Base-by-base conservation (phyloP, 495 filamentous ascomycete species). In the Trypethelium eluteriae region DNA sequence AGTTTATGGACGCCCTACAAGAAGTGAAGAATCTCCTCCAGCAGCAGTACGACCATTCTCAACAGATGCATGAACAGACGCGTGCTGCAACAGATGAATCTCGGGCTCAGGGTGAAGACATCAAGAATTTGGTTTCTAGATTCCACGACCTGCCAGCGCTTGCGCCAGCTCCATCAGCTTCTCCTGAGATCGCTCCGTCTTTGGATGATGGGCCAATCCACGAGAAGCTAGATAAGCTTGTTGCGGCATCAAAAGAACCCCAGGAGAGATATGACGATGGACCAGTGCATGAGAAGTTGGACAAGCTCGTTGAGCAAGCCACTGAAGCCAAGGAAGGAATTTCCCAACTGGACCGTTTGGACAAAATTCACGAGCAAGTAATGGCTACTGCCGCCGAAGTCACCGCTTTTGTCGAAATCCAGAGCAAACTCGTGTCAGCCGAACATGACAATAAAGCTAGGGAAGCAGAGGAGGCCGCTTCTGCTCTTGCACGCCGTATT, bases 331-430 rank as follows among this genome's bases (percentile, higher is more conserved):
- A 72, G 57, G 80, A 85, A 16, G 79, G 83, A 2, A 82, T 85
- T 66, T 76, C 81, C 3, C 86, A 88, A 62, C 78, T 89, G 3
- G 87, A 88, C 67, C 89, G 91, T 62, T 83, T 99, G 9, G 91
- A 96, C 70, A 84, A 92, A 72, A 93, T 98, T 69, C 92, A 96
- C 73, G 82, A 88, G 71, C 88, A 96, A 68, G 92, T 99, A 53
- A 87, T 89, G 74, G 80, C 86, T 56, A 96, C 91, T n/a, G 89
- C 93, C 0, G 86, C 85, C 34, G 89, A 91, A 71, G 88, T 99
- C 70, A 86, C 87, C n/a, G 85, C 88, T 49, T 96, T 97, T 78
- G 84, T 98, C 46, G 82, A 85, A 10, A 81, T 83, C 2, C 94
- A 98, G 74, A 90, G 89, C 18, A 84, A 85, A 63, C 83, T 90